Conservation (phyloP, 352 stramenopile species). For the Pilasporangium apinafurcum region DNA sequence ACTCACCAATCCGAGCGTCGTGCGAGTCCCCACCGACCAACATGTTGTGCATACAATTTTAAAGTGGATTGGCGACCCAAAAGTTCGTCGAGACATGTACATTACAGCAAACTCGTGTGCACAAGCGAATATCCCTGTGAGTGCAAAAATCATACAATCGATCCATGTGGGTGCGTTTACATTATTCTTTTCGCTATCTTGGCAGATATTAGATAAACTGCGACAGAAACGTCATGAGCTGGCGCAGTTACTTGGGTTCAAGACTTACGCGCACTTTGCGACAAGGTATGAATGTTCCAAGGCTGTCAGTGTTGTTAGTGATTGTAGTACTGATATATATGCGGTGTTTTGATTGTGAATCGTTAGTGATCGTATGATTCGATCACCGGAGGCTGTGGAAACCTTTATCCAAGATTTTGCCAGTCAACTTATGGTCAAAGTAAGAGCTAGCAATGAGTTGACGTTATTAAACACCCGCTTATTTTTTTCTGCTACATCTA, state of each 20-base stretch:
- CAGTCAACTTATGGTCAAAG: slow-evolving; percentile 65
- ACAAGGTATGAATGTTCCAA: slow-evolving; percentile 67
- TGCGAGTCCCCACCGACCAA: slow-evolving; percentile 74
- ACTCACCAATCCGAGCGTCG: slow-evolving; percentile 44
- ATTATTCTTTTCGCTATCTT: background rate
- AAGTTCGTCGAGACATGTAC: slow-evolving; percentile 88
- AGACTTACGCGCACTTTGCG: slow-evolving; percentile 85
- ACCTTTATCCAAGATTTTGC: slow-evolving; percentile 61
- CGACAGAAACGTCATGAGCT: slow-evolving; percentile 83
- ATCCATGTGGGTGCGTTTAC: background rate
- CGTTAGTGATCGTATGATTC: slow-evolving; percentile 82
- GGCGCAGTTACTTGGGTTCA: slow-evolving; percentile 84
- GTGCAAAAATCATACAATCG: background rate
- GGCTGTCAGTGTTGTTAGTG: background rate
- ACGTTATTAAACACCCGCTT: background rate
- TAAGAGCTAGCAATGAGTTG: slow-evolving; percentile 8
- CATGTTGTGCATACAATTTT: slow-evolving; percentile 90
- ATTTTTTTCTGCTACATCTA: background rate
- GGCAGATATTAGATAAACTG: slow-evolving; percentile 83
- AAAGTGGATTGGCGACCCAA: slow-evolving; percentile 78
- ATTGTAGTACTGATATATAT: background rate
- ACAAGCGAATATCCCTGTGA: slow-evolving; percentile 54
- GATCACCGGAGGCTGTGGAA: slow-evolving; percentile 56
- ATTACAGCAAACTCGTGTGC: slow-evolving; percentile 82
- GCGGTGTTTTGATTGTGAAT: background rate